These are phyloP conservation scores for Setaria italica DNA, from an alignment of 202 grass and related monocot species.

Conservation along the genomic window DNA sequence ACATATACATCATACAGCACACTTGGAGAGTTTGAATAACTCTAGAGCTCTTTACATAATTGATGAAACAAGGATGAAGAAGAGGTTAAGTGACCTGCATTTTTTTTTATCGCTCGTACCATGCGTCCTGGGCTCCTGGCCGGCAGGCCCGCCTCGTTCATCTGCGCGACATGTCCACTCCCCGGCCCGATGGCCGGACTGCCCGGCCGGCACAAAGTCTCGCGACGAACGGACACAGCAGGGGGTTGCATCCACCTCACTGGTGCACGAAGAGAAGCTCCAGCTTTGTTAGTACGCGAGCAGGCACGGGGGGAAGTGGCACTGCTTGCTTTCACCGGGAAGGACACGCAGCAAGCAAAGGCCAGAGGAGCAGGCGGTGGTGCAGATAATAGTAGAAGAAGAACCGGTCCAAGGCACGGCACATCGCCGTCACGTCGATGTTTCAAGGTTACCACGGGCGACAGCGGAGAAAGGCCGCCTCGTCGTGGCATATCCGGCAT, in stretches of 20 bases:
- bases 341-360: background rate
- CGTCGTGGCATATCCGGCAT: background rate
- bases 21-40: too few species aligned
- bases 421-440: conserved; percentile 21
- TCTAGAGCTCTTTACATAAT: too few species aligned
- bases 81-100: too few species aligned
- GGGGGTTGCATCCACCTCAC: background rate
- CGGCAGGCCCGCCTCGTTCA: too few species aligned
- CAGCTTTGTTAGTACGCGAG: background rate
- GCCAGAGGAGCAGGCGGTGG: background rate
- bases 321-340: background rate
- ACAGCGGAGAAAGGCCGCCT: background rate
- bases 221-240: too few species aligned
- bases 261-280: background rate
- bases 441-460: conserved; percentile 13
- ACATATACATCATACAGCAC: too few species aligned
- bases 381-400: background rate
- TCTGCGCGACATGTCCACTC: too few species aligned
- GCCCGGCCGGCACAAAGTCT: too few species aligned
- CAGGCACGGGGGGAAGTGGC: background rate
- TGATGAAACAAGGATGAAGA: too few species aligned
- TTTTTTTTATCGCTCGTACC: too few species aligned
- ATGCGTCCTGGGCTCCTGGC: too few species aligned
- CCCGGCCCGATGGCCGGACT: too few species aligned
- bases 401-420: background rate